Base-by-base conservation (phyloP, 306 rosid species). In the Erythrophleum fordii region DNA sequence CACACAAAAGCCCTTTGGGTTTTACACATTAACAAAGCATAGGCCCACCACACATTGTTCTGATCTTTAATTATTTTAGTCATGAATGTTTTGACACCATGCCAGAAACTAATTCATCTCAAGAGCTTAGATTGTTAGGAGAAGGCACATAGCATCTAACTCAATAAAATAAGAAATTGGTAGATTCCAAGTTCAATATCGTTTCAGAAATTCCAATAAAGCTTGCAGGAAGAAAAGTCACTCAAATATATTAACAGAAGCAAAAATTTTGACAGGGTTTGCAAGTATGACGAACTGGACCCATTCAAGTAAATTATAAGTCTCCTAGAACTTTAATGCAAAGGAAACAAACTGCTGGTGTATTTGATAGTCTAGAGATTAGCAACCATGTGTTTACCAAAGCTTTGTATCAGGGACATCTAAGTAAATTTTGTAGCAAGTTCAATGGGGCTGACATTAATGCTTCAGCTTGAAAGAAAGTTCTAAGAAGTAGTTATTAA, bases 131-230 rank as follows among this genome's bases (percentile, higher is more conserved):
- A 16, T 4, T 49, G 22, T 14, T 49, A 49, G 55, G 55, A 49
- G 20, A 49, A 49, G 55, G 2, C 52, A 48, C 52, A 48, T 13
- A 3, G 52, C 1, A n/a, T n/a, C 14, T 35, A 28, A 25, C n/a
- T n/a, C 18, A 71, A 53, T 42, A 75, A 61, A 62, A 70, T 37
- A 8, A 20, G 42, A 23, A 22, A 67, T 5, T 6, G 10, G 7
- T 0, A 17, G 25, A 35, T 64, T 18, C 46, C 45, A 55, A n/a
- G 7, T n/a, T 6, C 53, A 60, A 58, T 37, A 56, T 55, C 55
- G 20, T 73, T 66, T 66, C 67, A 67, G 23, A 35, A 35, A 48
- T 72, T 55, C 17, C 35, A 49, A 37, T 11, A 51, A 51, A 64
- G 22, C 72, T 62, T 64, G 13, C 14, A 52, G 22, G 14, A 26